These are phyloP conservation scores for Oryza officinalis DNA, from an alignment of 176 grass and related monocot genomes.

Conservation along the genomic window DNA sequence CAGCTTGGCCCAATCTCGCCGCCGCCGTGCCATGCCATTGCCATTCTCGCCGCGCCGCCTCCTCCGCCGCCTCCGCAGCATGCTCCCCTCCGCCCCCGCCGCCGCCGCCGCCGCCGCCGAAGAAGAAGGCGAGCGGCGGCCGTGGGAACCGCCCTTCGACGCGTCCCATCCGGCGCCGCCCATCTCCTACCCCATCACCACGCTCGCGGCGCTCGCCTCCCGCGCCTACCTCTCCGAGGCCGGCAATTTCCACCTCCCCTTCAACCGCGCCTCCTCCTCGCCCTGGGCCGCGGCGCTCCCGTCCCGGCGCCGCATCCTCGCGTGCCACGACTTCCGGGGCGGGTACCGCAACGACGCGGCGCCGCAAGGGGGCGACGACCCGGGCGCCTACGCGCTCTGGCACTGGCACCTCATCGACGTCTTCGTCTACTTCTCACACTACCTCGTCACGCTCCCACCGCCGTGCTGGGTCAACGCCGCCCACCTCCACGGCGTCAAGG, in stretches of 20 bases:
- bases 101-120: no score
- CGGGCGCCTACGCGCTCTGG: conserved; percentile 81
- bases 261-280: conserved; percentile 60
- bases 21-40: conserved; percentile 5
- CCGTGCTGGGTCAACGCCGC: conserved; percentile 91
- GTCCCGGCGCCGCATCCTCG: conserved; percentile 60
- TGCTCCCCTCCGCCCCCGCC: conserved; percentile 2
- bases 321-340: conserved; percentile 88
- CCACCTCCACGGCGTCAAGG: conserved; percentile 91
- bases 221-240: conserved; percentile 61
- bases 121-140: conserved; percentile 31
- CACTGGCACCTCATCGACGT: conserved; percentile 93
- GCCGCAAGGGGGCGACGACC: conserved; percentile 69
- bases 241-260: conserved; percentile 78
- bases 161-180: conserved; percentile 63
- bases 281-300: conserved; percentile 39
- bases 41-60: conserved; percentile 15
- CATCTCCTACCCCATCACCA: conserved; percentile 86
- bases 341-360: conserved; percentile 74
- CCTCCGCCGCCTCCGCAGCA: conserved; percentile 35
- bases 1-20: neutral
- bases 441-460: conserved; percentile 89
- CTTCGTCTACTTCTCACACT: conserved; percentile 97
- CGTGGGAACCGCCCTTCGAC: conserved; percentile 75
- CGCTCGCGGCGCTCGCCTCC: conserved; percentile 64